Evolutionary conservation across 306 rosid species (phyloP).

Genomic region (Malus asiatica): DNA sequence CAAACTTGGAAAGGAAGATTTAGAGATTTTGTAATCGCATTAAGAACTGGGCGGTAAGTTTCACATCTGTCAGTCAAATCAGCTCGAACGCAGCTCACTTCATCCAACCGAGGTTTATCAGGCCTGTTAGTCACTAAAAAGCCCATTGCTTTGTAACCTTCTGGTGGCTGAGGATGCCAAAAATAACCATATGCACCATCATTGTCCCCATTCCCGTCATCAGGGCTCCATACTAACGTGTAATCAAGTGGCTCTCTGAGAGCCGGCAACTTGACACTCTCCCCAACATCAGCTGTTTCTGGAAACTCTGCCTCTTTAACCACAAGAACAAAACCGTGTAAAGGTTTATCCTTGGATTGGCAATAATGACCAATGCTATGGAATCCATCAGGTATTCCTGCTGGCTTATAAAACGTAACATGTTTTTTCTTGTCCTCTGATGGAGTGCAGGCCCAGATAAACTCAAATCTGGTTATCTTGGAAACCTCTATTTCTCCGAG

Average conservation of each 20-base stretch:
- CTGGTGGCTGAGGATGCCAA: slow-evolving; percentile 81
- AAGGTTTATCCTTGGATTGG: slow-evolving; percentile 50
- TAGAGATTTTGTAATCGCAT: slow-evolving; percentile 20
- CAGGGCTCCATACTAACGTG: slow-evolving; percentile 49
- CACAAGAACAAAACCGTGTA: slow-evolving; percentile 64
- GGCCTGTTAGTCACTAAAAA: slow-evolving; percentile 56
- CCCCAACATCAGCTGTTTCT: slow-evolving; percentile 12
- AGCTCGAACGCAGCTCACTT: slow-evolving; percentile 63
- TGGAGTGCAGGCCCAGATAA: slow-evolving; percentile 47
- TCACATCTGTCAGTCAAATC: slow-evolving; percentile 69
- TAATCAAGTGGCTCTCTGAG: slow-evolving; percentile 64
- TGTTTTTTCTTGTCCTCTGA: slow-evolving; percentile 32
- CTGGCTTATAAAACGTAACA: slow-evolving; percentile 62
- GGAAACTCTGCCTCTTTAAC: slow-evolving; percentile 49
- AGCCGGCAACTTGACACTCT: slow-evolving; percentile 37
- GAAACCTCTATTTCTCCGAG: slow-evolving; percentile 74
- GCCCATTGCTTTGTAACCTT: slow-evolving; percentile 71
- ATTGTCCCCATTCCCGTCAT: slow-evolving; percentile 37
- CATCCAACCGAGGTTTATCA: slow-evolving; percentile 60
- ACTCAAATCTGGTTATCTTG: slow-evolving; percentile 48
- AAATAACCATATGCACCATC: slow-evolving; percentile 43
- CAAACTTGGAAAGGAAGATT: slow-evolving; percentile 49
- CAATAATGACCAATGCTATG: slow-evolving; percentile 74
- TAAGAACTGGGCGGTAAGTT: slow-evolving; percentile 38
- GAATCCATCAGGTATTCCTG: slow-evolving; percentile 61